These are phyloP conservation scores for Mycena epipterygia DNA, from an alignment of 768 basidiomycete genomes.

Conservation along the genomic window DNA sequence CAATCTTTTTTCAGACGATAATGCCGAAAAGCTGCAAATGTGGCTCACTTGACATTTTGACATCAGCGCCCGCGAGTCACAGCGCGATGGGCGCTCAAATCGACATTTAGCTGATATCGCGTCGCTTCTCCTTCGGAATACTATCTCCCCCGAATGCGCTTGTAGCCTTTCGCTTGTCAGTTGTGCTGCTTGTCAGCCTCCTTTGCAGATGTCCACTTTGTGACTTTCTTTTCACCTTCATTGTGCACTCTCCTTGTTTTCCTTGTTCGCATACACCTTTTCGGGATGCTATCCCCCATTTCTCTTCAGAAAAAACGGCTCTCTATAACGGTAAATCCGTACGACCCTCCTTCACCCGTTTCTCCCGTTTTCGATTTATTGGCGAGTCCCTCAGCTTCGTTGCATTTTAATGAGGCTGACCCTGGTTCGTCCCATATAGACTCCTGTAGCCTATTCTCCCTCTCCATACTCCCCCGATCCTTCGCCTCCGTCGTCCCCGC, in stretches of 20 bases:
- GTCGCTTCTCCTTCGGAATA: no score
- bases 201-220: slow-evolving; percentile 11
- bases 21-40: no score
- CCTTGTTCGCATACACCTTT: not conserved
- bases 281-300: slow-evolving; percentile 28
- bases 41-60: no score
- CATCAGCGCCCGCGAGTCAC: no score
- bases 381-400: not conserved
- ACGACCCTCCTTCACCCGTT: slow-evolving; percentile 36
- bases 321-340: slow-evolving; percentile 30
- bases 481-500: slow-evolving; percentile 8
- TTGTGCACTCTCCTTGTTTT: not conserved
- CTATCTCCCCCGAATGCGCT: not conserved
- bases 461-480: slow-evolving; percentile 23
- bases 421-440: not conserved
- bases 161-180: not conserved
- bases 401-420: not conserved
- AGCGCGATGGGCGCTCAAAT: slow-evolving; percentile 13
- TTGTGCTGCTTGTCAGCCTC: slow-evolving; percentile 25
- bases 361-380: slow-evolving; percentile 32
- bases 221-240: slow-evolving; percentile 17
- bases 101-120: not conserved
- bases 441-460: slow-evolving; percentile 26
- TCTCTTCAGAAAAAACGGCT: slow-evolving; percentile 29
- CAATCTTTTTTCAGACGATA: no score